Evolutionary conservation across 108 stramenopile genomes (phyloP), one percentile per base, ranked within the genome.

Genomic region (Discostella stelligeroides): DNA sequence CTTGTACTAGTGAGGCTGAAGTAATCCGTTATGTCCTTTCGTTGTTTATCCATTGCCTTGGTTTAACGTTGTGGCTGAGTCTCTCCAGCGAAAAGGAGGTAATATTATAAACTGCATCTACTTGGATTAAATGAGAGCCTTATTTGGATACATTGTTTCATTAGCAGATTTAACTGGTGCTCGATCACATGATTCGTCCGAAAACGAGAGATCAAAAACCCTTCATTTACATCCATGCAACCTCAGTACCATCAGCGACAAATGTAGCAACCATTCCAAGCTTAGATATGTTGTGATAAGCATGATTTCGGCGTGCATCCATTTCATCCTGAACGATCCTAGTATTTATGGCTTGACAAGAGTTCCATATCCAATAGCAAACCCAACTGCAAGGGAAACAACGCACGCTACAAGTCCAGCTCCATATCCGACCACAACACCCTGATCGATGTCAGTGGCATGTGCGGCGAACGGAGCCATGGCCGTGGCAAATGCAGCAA

Each of bases 291-390:
- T 34, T 41, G 39, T 17, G 34, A 58, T 58, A 17, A 27, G 17
- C 57, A 58, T 58, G 37, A 20, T 58, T 15, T 58, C 34, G 57
- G 34, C 6, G 34, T 34, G 34, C 20, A 4, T 58, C 10, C 18
- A 25, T 50, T n/a, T 46, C 17, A 37, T 7, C 18, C 38, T 50
- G 15, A 20, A 28, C 29, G 28, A 49, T 53, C 34, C 24, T 39
- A 25, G 56, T 41, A 72, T 82, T 89, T 89, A 92, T 79, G 83
- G 91, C 88, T 92, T 92, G 68, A 85, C 86, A 75, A 92, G 88
- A 63, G 91, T 92, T 82, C 91, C 91, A 73, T 92, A 92, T 81
- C 92, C 92, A 71, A 92, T 92, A 79, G 89, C 81, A 80, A 92
- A 92, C 61, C 92, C 92, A 79, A 92, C 92, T 48, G 92, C 92